phyloP scores from a whole-genome alignment of 768 basidiomycete species.

The Sporobolomyces roseus region DNA sequence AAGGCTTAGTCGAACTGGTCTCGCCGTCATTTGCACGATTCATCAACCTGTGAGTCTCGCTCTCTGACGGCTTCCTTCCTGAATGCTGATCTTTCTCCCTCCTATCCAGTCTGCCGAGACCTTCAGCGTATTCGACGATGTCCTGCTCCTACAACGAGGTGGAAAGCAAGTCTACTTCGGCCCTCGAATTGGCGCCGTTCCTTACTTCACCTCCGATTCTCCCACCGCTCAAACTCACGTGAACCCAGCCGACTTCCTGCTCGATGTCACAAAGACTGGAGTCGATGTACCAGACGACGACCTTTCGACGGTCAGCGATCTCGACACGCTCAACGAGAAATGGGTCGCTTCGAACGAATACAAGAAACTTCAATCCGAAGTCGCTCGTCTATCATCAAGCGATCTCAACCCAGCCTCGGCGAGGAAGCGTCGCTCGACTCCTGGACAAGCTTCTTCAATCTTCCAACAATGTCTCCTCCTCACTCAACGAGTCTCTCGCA shows the following conservation, averaged over 20 bases:
- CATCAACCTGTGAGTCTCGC: constrained; percentile 50
- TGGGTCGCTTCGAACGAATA: constrained; percentile 42
- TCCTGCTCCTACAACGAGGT: constrained; percentile 61
- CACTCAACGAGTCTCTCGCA: constrained; percentile 48
- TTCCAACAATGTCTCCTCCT: constrained; percentile 36
- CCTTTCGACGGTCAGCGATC: constrained; percentile 17
- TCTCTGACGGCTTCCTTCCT: background rate
- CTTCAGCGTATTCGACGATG: constrained; percentile 58
- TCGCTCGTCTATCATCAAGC: constrained; percentile 42
- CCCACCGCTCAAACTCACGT: background rate
- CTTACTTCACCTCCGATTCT: constrained; percentile 57
- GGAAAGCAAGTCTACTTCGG: constrained; percentile 67
- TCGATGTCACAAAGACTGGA: constrained; percentile 31
- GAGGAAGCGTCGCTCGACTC: background rate
- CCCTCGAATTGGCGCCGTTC: constrained; percentile 60
- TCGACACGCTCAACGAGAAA: constrained; percentile 18
- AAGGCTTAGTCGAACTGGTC: constrained; percentile 52
- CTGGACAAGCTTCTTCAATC: constrained; percentile 41
- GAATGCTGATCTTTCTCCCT: background rate
- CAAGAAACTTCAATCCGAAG: constrained; percentile 42
- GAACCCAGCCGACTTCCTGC: constrained; percentile 41
- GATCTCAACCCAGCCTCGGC: background rate
- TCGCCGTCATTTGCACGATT: constrained; percentile 52
- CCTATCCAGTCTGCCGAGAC: constrained; percentile 58
- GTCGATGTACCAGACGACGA: constrained; percentile 36